Base-by-base conservation (phyloP, 148 eudicot species). In the Rhododendron ovatum region DNA sequence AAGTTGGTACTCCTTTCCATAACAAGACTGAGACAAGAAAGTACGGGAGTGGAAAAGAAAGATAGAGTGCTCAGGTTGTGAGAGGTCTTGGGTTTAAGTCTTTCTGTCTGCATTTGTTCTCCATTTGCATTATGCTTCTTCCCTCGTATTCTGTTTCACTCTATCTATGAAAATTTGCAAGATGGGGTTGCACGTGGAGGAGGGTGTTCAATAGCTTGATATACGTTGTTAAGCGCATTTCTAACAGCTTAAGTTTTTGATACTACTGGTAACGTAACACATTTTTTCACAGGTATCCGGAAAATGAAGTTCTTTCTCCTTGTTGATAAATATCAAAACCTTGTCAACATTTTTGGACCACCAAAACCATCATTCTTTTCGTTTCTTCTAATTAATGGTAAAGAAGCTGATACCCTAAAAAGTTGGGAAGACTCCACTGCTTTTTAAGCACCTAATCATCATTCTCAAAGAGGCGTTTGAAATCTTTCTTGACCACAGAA, bases 401-500 rank as follows among this genome's bases (percentile, higher is more conserved):
- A 74, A 74, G 78, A 74, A 30, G 78, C 22, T 74, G 78, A 37
- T 35, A 74, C 41, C 78, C 43, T 3, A 14, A 73, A 74, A 63
- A 24, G 10, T 15, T 75, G 17, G 81, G 11, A n/a, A 17, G 35
- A 26, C 81, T 11, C 24, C 33, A n/a, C 0, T 51, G 53, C 69
- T 18, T 37, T 51, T 30, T 69, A 69, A 71, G n/a, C 71, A 17
- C 78, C 47, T 22, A 10, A 37, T 20, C 75, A 37, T 20, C 75
- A 69, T 12, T 22, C 55, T 71, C 73, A 33, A 47, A 3, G 47
- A 55, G 14, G 41, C 24, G 55, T 35, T 48, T 28, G 85, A 71
- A 78, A 37, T 77, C 79, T 71, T 47, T 48, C 55, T n/a, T 39
- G 35, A 67, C 85, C 85, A 50, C 37, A 71, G 41, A 71, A 84